phyloP scores from a whole-genome alignment of 2,329 filamentous ascomycete genomes.

The Teratosphaeria destructans region DNA sequence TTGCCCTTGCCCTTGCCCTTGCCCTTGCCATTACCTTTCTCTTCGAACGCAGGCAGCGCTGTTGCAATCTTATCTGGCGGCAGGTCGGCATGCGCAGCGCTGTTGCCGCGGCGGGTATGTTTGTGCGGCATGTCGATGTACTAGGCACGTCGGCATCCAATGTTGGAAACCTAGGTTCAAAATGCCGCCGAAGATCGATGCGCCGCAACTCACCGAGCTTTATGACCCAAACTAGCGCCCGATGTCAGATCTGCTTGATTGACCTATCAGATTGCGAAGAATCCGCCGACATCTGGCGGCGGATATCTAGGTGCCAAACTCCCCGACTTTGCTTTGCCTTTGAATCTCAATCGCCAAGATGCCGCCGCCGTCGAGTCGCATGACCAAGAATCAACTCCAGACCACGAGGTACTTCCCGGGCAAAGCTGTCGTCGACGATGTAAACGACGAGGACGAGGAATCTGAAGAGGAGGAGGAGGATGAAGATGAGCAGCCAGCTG shows the following conservation, averaged over 20 bases:
- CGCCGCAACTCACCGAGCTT: not conserved
- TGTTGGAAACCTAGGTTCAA: not conserved
- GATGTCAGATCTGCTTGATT: not conserved
- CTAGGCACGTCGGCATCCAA: not conserved
- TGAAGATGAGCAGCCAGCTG: slow-evolving; percentile 39
- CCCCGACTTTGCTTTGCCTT: not conserved
- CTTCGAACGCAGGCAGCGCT: slow-evolving; percentile 46
- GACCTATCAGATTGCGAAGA: not conserved
- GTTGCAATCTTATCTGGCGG: slow-evolving; percentile 51
- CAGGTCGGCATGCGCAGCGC: slow-evolving; percentile 38
- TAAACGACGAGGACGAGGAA: slow-evolving; percentile 28
- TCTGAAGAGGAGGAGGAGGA: slow-evolving; percentile 33
- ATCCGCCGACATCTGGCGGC: not conserved
- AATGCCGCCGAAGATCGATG: not conserved
- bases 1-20: slow-evolving; percentile 17
- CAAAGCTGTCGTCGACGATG: slow-evolving; percentile 53
- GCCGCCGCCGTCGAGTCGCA: slow-evolving; percentile 61
- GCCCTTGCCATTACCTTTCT: slow-evolving; percentile 23
- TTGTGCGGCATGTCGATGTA: slow-evolving; percentile 3
- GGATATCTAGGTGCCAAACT: not conserved
- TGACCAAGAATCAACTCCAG: slow-evolving; percentile 82
- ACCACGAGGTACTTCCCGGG: slow-evolving; percentile 78
- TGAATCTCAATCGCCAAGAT: slow-evolving; percentile 25
- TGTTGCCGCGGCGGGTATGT: slow-evolving; percentile 19
- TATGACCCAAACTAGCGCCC: not conserved